These are phyloP conservation scores for Amphicarpaea edgeworthii DNA, from an alignment of 306 rosid species.

Conservation along the genomic window DNA sequence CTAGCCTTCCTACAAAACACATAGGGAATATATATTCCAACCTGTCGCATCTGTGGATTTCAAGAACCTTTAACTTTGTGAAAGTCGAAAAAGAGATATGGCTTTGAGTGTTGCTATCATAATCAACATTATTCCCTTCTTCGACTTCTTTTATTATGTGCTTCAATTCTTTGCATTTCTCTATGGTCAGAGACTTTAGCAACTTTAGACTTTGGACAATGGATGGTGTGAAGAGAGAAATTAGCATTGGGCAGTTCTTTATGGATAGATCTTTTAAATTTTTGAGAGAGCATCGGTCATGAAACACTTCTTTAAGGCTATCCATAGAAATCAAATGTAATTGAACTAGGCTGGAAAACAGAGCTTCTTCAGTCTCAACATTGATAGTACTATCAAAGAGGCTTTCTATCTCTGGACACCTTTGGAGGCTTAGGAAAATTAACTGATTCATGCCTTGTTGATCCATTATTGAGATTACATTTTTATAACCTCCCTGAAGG, in stretches of 20 bases:
- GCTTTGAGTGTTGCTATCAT: not conserved
- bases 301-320: no score
- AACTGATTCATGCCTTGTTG: constrained; percentile 28
- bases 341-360: no score
- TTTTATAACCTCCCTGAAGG: no score
- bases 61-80: constrained; percentile 18
- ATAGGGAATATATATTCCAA: constrained; percentile 32
- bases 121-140: no score
- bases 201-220: constrained; percentile 15
- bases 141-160: constrained; percentile 27
- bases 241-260: no score
- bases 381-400: not conserved
- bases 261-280: no score
- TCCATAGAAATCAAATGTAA: no score
- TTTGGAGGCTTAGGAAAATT: not conserved
- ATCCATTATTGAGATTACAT: constrained; percentile 23
- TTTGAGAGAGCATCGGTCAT: no score
- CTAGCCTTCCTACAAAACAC: not conserved
- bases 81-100: not conserved
- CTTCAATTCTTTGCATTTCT: not conserved
- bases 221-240: not conserved
- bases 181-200: not conserved
- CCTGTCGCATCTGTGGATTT: not conserved
- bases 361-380: no score
- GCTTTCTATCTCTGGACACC: constrained; percentile 8